These are phyloP conservation scores for Myxozyma nipponensis DNA, from an alignment of 805 yeast species.

Conservation along the genomic window DNA sequence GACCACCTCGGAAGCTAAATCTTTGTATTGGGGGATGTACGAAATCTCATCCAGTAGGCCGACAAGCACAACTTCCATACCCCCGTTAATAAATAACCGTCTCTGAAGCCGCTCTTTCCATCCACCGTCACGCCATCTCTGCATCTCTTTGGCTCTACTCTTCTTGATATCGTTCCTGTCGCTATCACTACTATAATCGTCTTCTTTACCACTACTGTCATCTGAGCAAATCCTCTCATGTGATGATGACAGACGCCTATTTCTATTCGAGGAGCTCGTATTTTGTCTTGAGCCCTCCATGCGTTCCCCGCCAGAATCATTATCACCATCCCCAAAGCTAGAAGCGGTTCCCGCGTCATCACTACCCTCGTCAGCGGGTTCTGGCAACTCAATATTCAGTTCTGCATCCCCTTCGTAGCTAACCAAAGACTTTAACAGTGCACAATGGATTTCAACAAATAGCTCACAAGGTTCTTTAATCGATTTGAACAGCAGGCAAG, in stretches of 20 bases:
- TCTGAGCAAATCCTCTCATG: background rate
- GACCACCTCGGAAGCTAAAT: conserved; percentile 50
- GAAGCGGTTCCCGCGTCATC: background rate
- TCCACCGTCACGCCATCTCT: conserved; percentile 41
- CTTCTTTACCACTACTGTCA: background rate
- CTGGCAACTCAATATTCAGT: conserved; percentile 13
- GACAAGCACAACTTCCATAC: conserved; percentile 74
- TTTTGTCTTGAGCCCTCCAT: background rate
- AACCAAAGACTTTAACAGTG: conserved; percentile 23
- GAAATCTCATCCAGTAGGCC: conserved; percentile 66
- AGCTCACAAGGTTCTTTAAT: conserved; percentile 26
- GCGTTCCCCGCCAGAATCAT: background rate
- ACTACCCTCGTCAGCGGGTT: background rate
- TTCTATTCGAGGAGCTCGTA: background rate
- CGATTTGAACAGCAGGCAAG: conserved; percentile 40
- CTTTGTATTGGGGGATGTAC: conserved; percentile 52
- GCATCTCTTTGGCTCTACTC: conserved; percentile 28
- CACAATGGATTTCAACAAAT: conserved; percentile 27
- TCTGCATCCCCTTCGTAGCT: conserved; percentile 15
- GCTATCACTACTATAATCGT: background rate
- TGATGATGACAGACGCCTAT: too few species aligned
- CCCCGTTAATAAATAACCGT: conserved; percentile 75
- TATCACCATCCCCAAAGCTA: background rate
- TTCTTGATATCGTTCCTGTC: background rate
- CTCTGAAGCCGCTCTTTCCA: conserved; percentile 79